phyloP scores from a whole-genome alignment of 129 eudicot genomes.

The Lonicera japonica region DNA sequence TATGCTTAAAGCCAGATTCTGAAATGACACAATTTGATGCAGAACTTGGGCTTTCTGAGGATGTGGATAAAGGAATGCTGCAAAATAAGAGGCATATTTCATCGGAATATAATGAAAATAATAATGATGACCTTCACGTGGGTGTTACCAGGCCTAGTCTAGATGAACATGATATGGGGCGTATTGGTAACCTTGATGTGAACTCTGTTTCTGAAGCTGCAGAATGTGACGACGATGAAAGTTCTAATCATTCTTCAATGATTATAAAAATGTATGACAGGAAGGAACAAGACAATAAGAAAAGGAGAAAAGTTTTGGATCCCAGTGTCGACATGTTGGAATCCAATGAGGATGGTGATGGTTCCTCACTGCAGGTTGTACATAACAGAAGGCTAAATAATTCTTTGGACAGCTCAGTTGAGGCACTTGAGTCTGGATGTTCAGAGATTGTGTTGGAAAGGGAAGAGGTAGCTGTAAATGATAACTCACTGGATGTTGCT shows the following conservation, averaged over 20 bases:
- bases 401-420: slow-evolving; percentile 2
- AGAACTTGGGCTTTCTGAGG: not conserved
- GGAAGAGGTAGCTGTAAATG: slow-evolving; percentile 19
- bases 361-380: not conserved
- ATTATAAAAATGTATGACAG: slow-evolving; percentile 7
- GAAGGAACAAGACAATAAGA: not conserved
- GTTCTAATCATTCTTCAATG: slow-evolving; percentile 8
- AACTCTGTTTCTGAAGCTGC: not conserved
- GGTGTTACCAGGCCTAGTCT: not conserved
- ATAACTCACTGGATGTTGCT: slow-evolving; percentile 8
- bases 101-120: too few species aligned
- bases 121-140: not conserved
- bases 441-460: slow-evolving; percentile 1
- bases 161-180: not conserved
- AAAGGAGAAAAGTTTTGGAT: slow-evolving; percentile 12
- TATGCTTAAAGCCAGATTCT: slow-evolving; percentile 1
- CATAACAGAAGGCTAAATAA: slow-evolving; percentile 10
- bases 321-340: slow-evolving; percentile 21
- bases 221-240: not conserved
- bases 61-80: not conserved
- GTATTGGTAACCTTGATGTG: not conserved
- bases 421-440: slow-evolving; percentile 8
- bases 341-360: slow-evolving; percentile 17
- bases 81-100: slow-evolving; percentile 1
- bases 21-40: slow-evolving; percentile 1